Evolutionary conservation across 2,329 filamentous ascomycete genomes (phyloP).

Genomic region (Ophidiomyces ophidiicola): DNA sequence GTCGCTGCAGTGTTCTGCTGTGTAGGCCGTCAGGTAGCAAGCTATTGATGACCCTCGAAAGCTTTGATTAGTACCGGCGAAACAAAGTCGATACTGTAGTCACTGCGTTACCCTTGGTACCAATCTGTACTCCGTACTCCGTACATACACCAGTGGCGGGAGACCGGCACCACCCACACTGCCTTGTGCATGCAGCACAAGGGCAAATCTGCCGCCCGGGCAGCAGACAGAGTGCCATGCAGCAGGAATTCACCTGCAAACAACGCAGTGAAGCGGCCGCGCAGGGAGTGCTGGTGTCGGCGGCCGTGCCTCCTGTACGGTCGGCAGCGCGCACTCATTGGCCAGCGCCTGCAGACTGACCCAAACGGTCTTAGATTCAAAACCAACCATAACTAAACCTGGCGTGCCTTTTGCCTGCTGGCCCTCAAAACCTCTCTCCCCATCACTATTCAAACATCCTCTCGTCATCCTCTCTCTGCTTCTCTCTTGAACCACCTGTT

Average conservation of each 20-base stretch:
- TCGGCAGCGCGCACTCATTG: slow-evolving; percentile 6
- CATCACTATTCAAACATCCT: slow-evolving; percentile 11
- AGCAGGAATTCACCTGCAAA: neutral
- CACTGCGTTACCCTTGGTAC: too few species aligned
- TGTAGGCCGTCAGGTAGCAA: too few species aligned
- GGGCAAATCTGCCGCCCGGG: too few species aligned
- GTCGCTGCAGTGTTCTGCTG: too few species aligned
- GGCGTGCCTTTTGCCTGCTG: slow-evolving; percentile 15
- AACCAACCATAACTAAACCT: slow-evolving; percentile 17
- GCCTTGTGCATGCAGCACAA: too few species aligned
- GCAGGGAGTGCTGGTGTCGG: neutral
- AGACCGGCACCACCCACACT: too few species aligned
- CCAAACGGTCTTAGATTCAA: slow-evolving; percentile 17
- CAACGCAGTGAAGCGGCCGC: neutral
- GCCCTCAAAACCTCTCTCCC: slow-evolving; percentile 14
- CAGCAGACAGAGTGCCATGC: too few species aligned
- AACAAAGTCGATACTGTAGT: too few species aligned
- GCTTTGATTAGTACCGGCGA: too few species aligned
- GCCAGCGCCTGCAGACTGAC: slow-evolving; percentile 13
- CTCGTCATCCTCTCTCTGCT: slow-evolving; percentile 8
- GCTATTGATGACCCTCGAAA: too few species aligned
- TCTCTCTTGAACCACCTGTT: slow-evolving; percentile 14
- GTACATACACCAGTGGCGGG: too few species aligned
- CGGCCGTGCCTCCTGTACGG: slow-evolving; percentile 8
- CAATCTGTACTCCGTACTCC: too few species aligned